Percentiles rank a stretch among this genome's conserved stretches.
Conservation (phyloP, 2,329 filamentous ascomycete genomes). For the Aspergillus spinulosporus region DNA sequence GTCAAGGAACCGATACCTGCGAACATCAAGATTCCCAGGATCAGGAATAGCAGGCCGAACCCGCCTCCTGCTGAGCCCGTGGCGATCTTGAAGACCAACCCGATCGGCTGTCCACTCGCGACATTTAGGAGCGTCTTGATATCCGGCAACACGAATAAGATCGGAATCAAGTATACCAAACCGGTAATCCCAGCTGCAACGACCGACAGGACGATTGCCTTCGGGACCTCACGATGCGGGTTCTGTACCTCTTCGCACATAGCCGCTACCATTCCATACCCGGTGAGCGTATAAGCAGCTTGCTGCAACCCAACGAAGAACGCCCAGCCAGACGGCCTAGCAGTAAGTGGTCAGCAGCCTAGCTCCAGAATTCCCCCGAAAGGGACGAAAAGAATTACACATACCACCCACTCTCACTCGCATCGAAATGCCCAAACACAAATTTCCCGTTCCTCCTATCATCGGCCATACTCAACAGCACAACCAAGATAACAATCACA, state of each 20-base stretch:
- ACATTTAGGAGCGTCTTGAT: conserved; percentile 64
- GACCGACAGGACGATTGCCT: conserved; percentile 69
- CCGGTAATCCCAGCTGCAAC: conserved; percentile 67
- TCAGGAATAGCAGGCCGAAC: conserved; percentile 72
- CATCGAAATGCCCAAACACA: conserved; percentile 69
- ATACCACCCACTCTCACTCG: conserved; percentile 63
- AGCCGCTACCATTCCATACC: conserved; percentile 69
- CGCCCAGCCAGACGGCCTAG: conserved; percentile 65
- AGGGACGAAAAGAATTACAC: conserved; percentile 10
- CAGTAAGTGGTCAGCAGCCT: neutral
- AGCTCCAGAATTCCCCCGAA: neutral
- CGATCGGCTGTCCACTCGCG: conserved; percentile 73
- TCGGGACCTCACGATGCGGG: conserved; percentile 67
- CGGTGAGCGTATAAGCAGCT: conserved; percentile 52
- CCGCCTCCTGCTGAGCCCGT: conserved; percentile 72
- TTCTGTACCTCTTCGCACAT: conserved; percentile 74
- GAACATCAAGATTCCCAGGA: conserved; percentile 75
- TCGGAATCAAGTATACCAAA: conserved; percentile 67
- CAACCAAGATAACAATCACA: conserved; percentile 67
- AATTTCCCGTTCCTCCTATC: conserved; percentile 60
- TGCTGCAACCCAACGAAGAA: conserved; percentile 72
- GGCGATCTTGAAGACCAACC: conserved; percentile 71
- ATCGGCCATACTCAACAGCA: conserved; percentile 62
- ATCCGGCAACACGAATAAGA: conserved; percentile 74
- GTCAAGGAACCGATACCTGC: conserved; percentile 74